Base-by-base conservation (phyloP, 352 stramenopile genomes). In the Pythium monospermum region DNA sequence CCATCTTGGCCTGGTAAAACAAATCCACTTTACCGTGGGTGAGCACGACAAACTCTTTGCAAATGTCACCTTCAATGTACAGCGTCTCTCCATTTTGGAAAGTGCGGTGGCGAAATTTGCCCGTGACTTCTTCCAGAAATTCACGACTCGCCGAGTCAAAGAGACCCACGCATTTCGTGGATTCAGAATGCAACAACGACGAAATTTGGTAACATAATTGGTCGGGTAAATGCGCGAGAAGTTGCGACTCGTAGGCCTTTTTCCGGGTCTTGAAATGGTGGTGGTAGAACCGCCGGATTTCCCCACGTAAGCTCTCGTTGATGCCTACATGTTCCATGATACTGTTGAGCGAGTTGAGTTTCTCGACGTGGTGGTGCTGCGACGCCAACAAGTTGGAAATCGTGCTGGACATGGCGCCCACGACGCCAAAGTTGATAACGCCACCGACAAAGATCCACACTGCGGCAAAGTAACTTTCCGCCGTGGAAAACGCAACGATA, bases 361-460 rank as follows among this genome's bases (percentile, higher is more conserved):
- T 79, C 46, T 92, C 82, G 3, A 89, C 69, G 23, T 84, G 65
- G 27, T 86, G 73, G 19, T 82, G 81, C 44, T 83, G 71, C 0
- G 61, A 64, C 0, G 77, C 79, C 28, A 86, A 71, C 1, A 84
- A 64, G n/a, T 79, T 86, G 1, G 77, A 74, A 46, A 92, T 85
- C 0, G 73, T 89, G 37, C 72, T 89, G 3, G 79, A 92, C 73
- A 92, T 92, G 1, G 82, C 82, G 1, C 79, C 82, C 1, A 92
- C 70, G 10, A 87, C 72, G 4, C 64, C 77, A 58, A 88, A 92
- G 52, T 92, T 92, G 46, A 92, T 71, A 25, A 91, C 71, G 2
- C 76, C 76, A 5, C 76, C 75, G 0, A 87, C 36, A 49, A 85
- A 92, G 46, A 88, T 85, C 82, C 82, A 92, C 0, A 85, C 18